Evolutionary conservation across 345 rosid species (phyloP).

Genomic region (thale cress (Arabidopsis thaliana)): DNA sequence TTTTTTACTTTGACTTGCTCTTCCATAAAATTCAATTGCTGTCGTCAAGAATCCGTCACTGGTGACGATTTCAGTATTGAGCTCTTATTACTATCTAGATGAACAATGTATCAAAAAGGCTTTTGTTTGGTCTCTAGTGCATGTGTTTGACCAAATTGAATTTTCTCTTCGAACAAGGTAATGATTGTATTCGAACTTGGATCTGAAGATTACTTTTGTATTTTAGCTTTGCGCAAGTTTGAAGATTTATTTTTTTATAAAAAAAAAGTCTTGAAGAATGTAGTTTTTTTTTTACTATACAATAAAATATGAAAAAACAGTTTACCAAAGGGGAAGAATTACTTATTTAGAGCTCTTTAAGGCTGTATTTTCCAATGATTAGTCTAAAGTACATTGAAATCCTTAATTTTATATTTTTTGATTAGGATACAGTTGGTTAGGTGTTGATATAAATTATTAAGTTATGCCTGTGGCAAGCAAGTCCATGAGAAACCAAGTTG

Average conservation of each 20-base stretch:
- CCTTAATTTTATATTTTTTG: slow-evolving; percentile 6
- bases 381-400: slow-evolving; percentile 9
- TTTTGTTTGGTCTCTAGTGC: slow-evolving; percentile 9
- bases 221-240: not conserved
- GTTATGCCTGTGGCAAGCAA: slow-evolving; percentile 19
- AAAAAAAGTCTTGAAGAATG: too few species aligned
- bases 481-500: slow-evolving; percentile 43
- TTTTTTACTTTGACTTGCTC: slow-evolving; percentile 29
- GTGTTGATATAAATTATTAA: slow-evolving; percentile 13
- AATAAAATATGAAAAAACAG: not conserved
- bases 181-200: not conserved
- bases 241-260: not conserved
- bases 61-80: slow-evolving; percentile 19
- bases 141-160: slow-evolving; percentile 14
- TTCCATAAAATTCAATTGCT: not conserved
- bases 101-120: not conserved
- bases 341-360: not conserved
- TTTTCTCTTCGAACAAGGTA: slow-evolving; percentile 9
- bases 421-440: slow-evolving; percentile 8
- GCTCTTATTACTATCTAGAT: slow-evolving; percentile 15
- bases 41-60: slow-evolving; percentile 32
- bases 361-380: slow-evolving; percentile 22
- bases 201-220: slow-evolving; percentile 9
- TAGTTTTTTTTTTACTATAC: not conserved
- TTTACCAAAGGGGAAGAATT: not conserved